Evolutionary conservation across 108 stramenopile genomes (phyloP), one percentile per base, ranked within the genome.

Genomic region (Nannochloropsis salina): DNA sequence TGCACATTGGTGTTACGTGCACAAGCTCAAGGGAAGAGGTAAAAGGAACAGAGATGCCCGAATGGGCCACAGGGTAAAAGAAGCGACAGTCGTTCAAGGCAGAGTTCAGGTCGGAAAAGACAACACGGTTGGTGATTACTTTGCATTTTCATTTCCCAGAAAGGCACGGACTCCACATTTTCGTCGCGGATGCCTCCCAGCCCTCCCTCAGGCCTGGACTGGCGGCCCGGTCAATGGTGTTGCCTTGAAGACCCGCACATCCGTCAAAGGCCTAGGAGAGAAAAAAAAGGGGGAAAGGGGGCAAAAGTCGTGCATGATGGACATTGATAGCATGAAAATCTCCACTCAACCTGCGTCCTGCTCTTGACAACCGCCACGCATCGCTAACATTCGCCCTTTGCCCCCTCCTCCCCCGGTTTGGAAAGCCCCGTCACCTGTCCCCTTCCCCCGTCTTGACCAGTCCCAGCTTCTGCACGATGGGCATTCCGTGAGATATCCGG

Each of bases 401-500:
- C 15, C n/a, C 61, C 61, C 61, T 74, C 61, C 61, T 74, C 61
- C 61, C 61, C 61, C n/a, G 20, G 2, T 74, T 74, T n/a, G 31
- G 31, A 31, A 31, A 31, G 31, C 31, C 31, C 31, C 31, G 31
- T 21, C 81, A 81, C 81, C 41, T 9, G 41, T 81, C 81, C 6
- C 41, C 81, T 11, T 81, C 41, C 6, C 41, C 81, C 5, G 40
- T 40, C 31, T 81, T 22, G 22, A 81, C 45, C 3, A 6, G 12
- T 44, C 89, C 89, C 15, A 90, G 18, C 10, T 51, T 83, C 83
- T 86, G 89, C 15, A 90, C 82, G 18, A 85, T 80, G n/a, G 31
- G 18, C 89, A 90, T 90, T 41, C 89, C 89, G 4, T 45, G 31
- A 11, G 9, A 15, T 3, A 90, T 44, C 20, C 87, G n/a, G 9